Evolutionary conservation across 1,284 basidiomycete genomes (phyloP).

Genomic region (Agroathelia rolfsii): DNA sequence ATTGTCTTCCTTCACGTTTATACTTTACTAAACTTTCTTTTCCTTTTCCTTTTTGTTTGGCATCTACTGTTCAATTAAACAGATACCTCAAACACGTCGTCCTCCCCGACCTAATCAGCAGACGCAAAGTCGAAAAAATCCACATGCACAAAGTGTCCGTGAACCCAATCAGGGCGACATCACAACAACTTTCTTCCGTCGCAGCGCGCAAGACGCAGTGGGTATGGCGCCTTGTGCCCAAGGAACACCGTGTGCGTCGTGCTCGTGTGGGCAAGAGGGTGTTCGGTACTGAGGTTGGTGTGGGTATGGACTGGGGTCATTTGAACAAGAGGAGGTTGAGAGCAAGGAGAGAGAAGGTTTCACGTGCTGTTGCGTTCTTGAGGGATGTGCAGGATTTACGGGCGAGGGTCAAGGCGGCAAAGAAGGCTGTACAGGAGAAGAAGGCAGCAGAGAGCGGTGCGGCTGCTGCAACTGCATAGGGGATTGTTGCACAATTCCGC

Average conservation of each 20-base stretch:
- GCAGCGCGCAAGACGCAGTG: slow-evolving; percentile 22
- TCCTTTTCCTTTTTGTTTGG: too few relatives aligned
- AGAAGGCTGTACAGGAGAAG: too few relatives aligned
- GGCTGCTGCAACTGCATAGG: too few relatives aligned
- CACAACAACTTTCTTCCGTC: slow-evolving; percentile 12
- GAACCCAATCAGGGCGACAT: slow-evolving; percentile 19
- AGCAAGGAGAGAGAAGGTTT: slow-evolving; percentile 3
- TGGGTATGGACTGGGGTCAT: slow-evolving; percentile 1
- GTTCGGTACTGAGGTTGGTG: slow-evolving; percentile 19
- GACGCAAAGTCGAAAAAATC: slow-evolving; percentile 33
- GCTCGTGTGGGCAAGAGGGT: slow-evolving; percentile 12
- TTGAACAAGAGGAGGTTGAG: neutral
- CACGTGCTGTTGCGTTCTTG: slow-evolving; percentile 20
- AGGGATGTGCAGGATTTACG: too few relatives aligned
- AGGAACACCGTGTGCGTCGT: slow-evolving; percentile 7
- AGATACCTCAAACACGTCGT: slow-evolving; percentile 53
- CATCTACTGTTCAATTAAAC: slow-evolving; percentile 1
- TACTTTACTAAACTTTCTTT: neutral
- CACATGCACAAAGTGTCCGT: slow-evolving; percentile 25
- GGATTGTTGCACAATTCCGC: too few relatives aligned
- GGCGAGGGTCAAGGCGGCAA: too few relatives aligned
- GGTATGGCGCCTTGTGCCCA: slow-evolving; percentile 31
- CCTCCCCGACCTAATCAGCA: slow-evolving; percentile 35
- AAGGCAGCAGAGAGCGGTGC: too few relatives aligned
- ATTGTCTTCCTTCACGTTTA: slow-evolving; percentile 2